phyloP scores from a whole-genome alignment of 2,329 filamentous ascomycete species.

The Sclerotinia spermophila region DNA sequence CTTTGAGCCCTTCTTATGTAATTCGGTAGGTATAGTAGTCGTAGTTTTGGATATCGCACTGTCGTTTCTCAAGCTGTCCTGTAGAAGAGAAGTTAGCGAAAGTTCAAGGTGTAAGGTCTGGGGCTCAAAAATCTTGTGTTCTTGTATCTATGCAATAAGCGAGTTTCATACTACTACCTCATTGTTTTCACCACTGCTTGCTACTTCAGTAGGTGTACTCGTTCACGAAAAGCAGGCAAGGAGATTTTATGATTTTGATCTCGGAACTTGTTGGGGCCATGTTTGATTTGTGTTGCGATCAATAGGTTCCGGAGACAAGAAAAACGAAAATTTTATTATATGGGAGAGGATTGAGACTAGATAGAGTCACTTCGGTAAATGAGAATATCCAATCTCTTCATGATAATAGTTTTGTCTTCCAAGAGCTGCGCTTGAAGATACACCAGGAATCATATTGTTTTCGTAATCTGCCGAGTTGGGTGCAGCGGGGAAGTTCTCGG shows the following conservation, averaged over 20 bases:
- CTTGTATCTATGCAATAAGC: not conserved
- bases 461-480: not conserved
- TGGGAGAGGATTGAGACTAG: not conserved
- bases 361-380: no score
- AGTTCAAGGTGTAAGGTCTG: fast-evolving
- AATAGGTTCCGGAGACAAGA: not conserved
- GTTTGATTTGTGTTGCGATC: not conserved
- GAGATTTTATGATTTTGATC: fast-evolving
- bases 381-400: no score
- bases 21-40: no score
- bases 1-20: no score
- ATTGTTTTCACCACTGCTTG: not conserved
- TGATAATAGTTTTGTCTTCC: fast-evolving
- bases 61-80: no score
- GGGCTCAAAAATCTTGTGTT: not conserved
- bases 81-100: not conserved
- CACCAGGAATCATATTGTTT: not conserved
- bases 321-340: not conserved
- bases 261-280: not conserved
- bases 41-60: no score
- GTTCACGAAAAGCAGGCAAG: fast-evolving
- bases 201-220: not conserved
- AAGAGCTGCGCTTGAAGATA: not conserved
- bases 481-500: not conserved
- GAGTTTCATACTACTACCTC: no score